Conservation (phyloP, 805 yeast genomes). For the Ogataea angusta region DNA sequence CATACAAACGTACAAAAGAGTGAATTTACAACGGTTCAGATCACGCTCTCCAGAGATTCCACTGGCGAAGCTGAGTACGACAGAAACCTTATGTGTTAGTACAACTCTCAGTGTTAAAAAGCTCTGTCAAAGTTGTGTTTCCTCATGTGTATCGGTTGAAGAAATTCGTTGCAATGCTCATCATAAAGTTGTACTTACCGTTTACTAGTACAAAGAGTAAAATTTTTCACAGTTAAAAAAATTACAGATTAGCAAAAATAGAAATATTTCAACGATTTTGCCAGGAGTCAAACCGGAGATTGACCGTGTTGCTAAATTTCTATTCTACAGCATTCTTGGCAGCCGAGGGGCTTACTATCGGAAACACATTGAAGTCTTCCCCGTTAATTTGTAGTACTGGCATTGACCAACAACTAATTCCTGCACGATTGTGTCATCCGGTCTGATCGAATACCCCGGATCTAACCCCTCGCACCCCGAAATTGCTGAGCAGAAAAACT, state of each 20-base stretch:
- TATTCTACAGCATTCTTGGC: too few species aligned
- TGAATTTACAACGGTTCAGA: too few species aligned
- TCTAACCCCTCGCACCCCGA: slow-evolving; percentile 10
- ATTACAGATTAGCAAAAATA: too few species aligned
- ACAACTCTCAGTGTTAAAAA: slow-evolving; percentile 37
- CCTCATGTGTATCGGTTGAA: slow-evolving; percentile 35
- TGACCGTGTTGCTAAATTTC: too few species aligned
- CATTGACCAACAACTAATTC: too few species aligned
- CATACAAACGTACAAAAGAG: too few species aligned
- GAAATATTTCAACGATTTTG: too few species aligned
- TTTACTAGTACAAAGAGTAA: slow-evolving; percentile 1
- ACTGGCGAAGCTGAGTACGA: not conserved
- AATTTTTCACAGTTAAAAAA: slow-evolving; percentile 2
- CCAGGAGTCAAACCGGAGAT: too few species aligned
- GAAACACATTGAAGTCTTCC: too few species aligned
- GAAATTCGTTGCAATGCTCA: slow-evolving; percentile 36
- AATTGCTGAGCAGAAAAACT: slow-evolving; percentile 7
- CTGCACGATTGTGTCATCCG: not conserved
- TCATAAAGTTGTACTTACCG: slow-evolving; percentile 22
- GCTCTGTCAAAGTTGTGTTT: slow-evolving; percentile 34
- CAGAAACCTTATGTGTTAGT: slow-evolving; percentile 1
- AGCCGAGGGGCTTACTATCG: too few species aligned
- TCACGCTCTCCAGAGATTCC: not conserved
- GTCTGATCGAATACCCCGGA: slow-evolving; percentile 1
- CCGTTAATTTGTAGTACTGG: too few species aligned